phyloP scores from a whole-genome alignment of 1,284 basidiomycete genomes.

The Agaricales sp. region DNA sequence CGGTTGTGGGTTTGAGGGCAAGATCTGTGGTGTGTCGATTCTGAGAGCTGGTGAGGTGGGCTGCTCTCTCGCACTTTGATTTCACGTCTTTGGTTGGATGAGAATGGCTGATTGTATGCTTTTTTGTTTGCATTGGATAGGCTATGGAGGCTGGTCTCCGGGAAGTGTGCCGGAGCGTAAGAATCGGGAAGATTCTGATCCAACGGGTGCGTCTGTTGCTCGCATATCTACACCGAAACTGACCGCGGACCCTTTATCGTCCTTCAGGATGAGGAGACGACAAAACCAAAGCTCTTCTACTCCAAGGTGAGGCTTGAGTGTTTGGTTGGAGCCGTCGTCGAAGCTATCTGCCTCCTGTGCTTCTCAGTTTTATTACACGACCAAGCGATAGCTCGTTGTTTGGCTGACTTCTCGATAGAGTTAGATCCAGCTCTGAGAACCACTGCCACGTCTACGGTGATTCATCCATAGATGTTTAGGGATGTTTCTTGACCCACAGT shows the following conservation, averaged over 20 bases:
- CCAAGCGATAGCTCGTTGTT: too few relatives aligned
- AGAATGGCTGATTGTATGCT: not conserved
- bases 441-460: too few relatives aligned
- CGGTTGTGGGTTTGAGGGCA: conserved; percentile 87
- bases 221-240: conserved; percentile 5
- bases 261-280: conserved; percentile 82
- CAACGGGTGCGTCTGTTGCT: conserved; percentile 52
- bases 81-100: conserved; percentile 18
- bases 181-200: conserved; percentile 91
- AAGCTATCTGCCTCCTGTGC: too few relatives aligned
- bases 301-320: conserved; percentile 58
- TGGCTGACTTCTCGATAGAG: too few relatives aligned
- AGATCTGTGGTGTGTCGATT: conserved; percentile 93
- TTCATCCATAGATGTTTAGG: too few relatives aligned
- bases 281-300: conserved; percentile 84
- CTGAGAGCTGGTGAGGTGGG: conserved; percentile 71
- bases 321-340: too few relatives aligned
- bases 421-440: too few relatives aligned
- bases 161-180: conserved; percentile 87
- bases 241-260: conserved; percentile 1
- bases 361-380: too few relatives aligned
- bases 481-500: too few relatives aligned
- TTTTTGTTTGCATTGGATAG: conserved; percentile 24
- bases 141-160: conserved; percentile 92
- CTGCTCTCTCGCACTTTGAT: too few relatives aligned